A percentile compares a stretch with the other conserved stretches of the same genome.
phyloP scores from a whole-genome alignment of 177 flowering plant genomes.

The Tripterygium wilfordii region DNA sequence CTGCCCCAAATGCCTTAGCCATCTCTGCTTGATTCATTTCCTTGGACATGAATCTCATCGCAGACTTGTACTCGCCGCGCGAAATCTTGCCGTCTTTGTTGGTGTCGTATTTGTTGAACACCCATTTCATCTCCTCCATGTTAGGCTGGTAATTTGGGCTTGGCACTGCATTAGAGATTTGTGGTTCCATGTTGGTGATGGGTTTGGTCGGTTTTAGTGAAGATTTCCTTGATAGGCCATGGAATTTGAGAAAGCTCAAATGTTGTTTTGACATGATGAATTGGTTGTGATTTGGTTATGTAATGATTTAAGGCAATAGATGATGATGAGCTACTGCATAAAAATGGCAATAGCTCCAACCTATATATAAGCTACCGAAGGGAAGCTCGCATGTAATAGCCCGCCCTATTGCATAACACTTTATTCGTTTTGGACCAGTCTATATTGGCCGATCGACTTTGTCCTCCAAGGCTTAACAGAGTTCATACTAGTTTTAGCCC shows the following conservation, averaged over 20 bases:
- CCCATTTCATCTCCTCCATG: constrained; percentile 20
- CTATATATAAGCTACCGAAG: too few relatives aligned
- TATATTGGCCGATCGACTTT: too few relatives aligned
- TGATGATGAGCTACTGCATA: too few relatives aligned
- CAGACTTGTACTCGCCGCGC: constrained; percentile 20
- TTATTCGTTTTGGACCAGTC: too few relatives aligned
- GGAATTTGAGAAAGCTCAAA: constrained; percentile 6
- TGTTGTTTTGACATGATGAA: too few relatives aligned
- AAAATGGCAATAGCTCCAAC: too few relatives aligned
- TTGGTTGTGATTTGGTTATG: too few relatives aligned
- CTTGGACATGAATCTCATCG: constrained; percentile 8
- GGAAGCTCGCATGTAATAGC: too few relatives aligned
- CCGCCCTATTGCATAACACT: too few relatives aligned
- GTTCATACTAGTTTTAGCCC: too few relatives aligned
- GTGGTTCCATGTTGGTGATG: constrained; percentile 1
- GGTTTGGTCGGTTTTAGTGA: background rate
- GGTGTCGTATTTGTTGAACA: constrained; percentile 25
- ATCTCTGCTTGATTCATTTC: constrained; percentile 9
- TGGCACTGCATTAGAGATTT: constrained; percentile 2
- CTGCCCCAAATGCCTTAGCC: constrained; percentile 14
- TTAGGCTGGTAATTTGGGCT: constrained; percentile 7
- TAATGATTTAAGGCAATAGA: too few relatives aligned
- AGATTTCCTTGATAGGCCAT: background rate
- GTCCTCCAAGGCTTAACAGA: too few relatives aligned
- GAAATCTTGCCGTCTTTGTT: constrained; percentile 30